These are phyloP conservation scores for Grosmannia clavigera DNA, from an alignment of 2,329 filamentous ascomycete genomes.

Conservation along the genomic window DNA sequence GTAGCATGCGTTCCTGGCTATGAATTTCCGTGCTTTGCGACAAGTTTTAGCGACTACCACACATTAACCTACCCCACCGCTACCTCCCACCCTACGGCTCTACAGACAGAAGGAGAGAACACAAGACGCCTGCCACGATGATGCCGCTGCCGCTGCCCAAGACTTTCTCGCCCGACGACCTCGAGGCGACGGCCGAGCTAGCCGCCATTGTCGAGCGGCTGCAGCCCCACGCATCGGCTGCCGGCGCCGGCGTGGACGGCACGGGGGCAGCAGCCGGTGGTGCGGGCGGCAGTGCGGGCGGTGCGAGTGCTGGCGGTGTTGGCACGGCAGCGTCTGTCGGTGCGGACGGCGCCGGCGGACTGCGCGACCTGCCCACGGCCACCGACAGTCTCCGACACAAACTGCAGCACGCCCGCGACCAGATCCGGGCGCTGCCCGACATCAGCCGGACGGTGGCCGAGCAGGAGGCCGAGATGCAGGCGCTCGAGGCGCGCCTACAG, in stretches of 20 bases:
- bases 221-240: conserved; percentile 28
- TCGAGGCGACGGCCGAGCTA: conserved; percentile 77
- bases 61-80: too few relatives aligned
- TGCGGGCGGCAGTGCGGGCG: neutral
- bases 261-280: conserved; percentile 7
- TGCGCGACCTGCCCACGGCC: conserved; percentile 68
- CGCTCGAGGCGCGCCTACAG: conserved; percentile 51
- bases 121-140: neutral
- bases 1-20: too few relatives aligned
- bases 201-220: conserved; percentile 67
- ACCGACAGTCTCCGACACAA: conserved; percentile 72
- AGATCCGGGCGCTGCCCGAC: conserved; percentile 55
- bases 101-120: neutral
- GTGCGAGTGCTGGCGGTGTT: neutral
- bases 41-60: too few relatives aligned
- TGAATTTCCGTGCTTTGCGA: too few relatives aligned
- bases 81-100: too few relatives aligned
- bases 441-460: conserved; percentile 53
- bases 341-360: conserved; percentile 22
- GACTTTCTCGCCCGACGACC: conserved; percentile 65
- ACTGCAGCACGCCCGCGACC: conserved; percentile 62
- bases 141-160: conserved; percentile 41
- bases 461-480: conserved; percentile 57
- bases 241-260: conserved; percentile 21
- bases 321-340: conserved; percentile 11